Evolutionary conservation across 352 stramenopile genomes (phyloP).

Genomic region (Globisporangium alternatum): DNA sequence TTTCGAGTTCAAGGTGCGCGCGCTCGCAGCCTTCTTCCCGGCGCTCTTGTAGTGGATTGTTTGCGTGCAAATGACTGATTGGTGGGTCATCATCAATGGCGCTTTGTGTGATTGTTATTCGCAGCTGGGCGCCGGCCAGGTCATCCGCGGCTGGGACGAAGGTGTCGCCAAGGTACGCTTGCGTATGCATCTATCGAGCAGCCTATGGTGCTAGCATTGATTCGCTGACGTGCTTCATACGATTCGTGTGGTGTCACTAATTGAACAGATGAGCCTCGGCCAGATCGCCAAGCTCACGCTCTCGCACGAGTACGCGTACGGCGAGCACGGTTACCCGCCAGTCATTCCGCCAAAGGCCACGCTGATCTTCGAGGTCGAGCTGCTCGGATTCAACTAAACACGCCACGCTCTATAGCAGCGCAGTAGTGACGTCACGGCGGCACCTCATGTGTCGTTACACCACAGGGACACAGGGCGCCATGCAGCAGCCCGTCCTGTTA

Average conservation of each 20-base stretch:
- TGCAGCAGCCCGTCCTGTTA: neutral
- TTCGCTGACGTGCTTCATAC: too few species aligned
- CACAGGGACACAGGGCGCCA: too few species aligned
- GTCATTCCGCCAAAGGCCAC: slow-evolving; percentile 91
- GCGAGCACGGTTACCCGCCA: slow-evolving; percentile 82
- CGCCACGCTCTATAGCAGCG: neutral
- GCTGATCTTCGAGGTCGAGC: slow-evolving; percentile 93
- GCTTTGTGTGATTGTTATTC: neutral
- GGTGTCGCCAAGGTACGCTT: slow-evolving; percentile 40
- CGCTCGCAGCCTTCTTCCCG: too few species aligned
- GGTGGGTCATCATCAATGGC: too few species aligned
- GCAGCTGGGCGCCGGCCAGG: slow-evolving; percentile 65
- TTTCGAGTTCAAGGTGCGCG: slow-evolving; percentile 66
- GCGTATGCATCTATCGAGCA: neutral
- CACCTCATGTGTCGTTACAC: neutral
- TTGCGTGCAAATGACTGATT: neutral
- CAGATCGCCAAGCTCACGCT: slow-evolving; percentile 93
- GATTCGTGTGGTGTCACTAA: too few species aligned
- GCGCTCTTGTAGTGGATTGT: neutral
- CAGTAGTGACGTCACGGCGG: neutral
- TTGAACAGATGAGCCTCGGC: slow-evolving; percentile 82
- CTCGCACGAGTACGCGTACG: slow-evolving; percentile 94
- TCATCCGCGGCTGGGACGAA: slow-evolving; percentile 81
- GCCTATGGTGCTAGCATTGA: too few species aligned
- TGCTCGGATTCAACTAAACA: slow-evolving; percentile 71